Evolutionary conservation across 768 basidiomycete species (phyloP), one percentile per base, ranked within the genome.

Genomic region (Naganishia kalamii): DNA sequence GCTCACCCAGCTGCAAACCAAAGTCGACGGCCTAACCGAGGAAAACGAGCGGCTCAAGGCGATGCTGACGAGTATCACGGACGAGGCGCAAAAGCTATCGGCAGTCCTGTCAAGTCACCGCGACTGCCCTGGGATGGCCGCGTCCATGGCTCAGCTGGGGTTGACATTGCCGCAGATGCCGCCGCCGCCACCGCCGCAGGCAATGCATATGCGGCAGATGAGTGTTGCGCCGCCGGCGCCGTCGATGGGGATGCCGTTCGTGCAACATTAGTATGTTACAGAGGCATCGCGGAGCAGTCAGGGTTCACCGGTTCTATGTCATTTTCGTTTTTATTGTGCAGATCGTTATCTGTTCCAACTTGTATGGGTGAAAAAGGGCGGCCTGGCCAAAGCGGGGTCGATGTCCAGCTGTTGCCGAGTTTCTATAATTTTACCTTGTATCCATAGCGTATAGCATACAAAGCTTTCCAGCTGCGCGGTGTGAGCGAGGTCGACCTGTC

Each of bases 21-120:
- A 93, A 73, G 92, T 94, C 79, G 96, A 99, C 76, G 89, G 82
- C 70, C 84, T 99, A 43, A 81, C 84, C n/a, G 86, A 87, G 69
- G 96, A 99, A 80, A 99, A 99, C 79, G 94, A 98, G 77, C 86
- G 90, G 25, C 85, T 99, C 27, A 87, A 89, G 33, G 83, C 85
- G 10, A 92, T 92, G 10, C 86, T 97, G 29, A 86, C 89, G 40
- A 85, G 87, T 5, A 87, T 92, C 19, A 86, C 90, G 44, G 94
- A 97, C 76, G 94, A 99, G 79, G 88, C 97, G 59, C 85, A 88
- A 11, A 85, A 92, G 1, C 82, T 99, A 21, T 75, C 75, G 4
- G 74, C 74, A 17, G 75, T 81, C 29, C 71, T 82, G 21, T 74
- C 78, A 47, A 79, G 78, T 19, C 81, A 82, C 72, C 71, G 79